Evolutionary conservation across 1,284 basidiomycete species (phyloP).

Genomic region (Neonothopanus nambi): DNA sequence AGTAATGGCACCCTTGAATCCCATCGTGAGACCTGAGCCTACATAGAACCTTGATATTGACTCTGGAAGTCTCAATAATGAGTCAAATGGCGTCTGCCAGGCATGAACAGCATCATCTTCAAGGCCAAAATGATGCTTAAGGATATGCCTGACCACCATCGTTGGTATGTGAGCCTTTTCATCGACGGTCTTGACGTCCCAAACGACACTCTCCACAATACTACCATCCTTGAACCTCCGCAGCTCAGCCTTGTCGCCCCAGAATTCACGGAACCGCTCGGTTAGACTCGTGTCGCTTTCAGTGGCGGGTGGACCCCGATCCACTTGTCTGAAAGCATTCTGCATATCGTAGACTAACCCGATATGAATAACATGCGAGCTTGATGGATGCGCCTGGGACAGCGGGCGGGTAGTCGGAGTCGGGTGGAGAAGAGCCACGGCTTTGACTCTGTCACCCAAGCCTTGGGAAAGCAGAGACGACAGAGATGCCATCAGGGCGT

Average conservation of each 20-base stretch:
- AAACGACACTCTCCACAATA: slow-evolving; percentile 93
- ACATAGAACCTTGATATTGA: slow-evolving; percentile 51
- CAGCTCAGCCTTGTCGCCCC: slow-evolving; percentile 92
- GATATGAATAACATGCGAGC: slow-evolving; percentile 53
- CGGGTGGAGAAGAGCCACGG: slow-evolving; percentile 57
- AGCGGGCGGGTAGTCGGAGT: slow-evolving; percentile 46
- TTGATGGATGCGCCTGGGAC: slow-evolving; percentile 52
- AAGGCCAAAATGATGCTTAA: slow-evolving; percentile 76
- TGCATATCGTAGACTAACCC: slow-evolving; percentile 76
- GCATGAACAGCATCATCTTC: slow-evolving; percentile 48
- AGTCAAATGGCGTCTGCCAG: slow-evolving; percentile 67
- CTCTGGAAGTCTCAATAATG: slow-evolving; percentile 68
- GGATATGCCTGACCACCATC: slow-evolving; percentile 74
- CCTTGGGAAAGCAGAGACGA: slow-evolving; percentile 61
- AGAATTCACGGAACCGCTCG: slow-evolving; percentile 78
- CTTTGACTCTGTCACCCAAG: slow-evolving; percentile 68
- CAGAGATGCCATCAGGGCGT: slow-evolving; percentile 57
- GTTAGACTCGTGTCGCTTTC: slow-evolving; percentile 53
- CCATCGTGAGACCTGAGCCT: slow-evolving; percentile 48
- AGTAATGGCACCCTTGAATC: slow-evolving; percentile 77
- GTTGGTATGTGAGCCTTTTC: slow-evolving; percentile 81
- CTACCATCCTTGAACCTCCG: slow-evolving; percentile 97
- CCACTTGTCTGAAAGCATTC: slow-evolving; percentile 81
- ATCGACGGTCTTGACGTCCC: slow-evolving; percentile 76
- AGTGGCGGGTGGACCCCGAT: slow-evolving; percentile 82